Percentiles rank a stretch among this genome's conserved stretches.
phyloP scores from a whole-genome alignment of 2,329 filamentous ascomycete genomes.

The Alternaria angustiovoidea region DNA sequence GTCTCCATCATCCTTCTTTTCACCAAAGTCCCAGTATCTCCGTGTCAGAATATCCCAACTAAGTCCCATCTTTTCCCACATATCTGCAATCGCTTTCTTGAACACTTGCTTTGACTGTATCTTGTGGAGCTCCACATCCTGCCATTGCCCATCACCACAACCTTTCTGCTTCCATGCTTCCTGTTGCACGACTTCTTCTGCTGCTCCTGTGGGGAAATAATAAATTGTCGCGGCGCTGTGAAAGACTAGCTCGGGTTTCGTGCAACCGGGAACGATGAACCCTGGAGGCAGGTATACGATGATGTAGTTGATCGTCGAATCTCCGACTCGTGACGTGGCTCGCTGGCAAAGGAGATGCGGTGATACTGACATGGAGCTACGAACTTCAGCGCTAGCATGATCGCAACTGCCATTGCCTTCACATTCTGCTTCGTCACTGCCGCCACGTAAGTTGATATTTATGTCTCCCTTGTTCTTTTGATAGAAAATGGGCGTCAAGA shows the following conservation, averaged over 20 bases:
- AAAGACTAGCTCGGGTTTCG: constrained; percentile 12
- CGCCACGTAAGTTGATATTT: not conserved
- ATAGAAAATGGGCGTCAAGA: not conserved
- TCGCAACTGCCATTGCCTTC: not conserved
- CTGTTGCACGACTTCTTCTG: not conserved
- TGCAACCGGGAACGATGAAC: constrained; percentile 12
- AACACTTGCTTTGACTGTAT: constrained; percentile 19
- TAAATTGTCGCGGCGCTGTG: constrained; percentile 2
- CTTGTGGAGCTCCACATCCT: constrained; percentile 10
- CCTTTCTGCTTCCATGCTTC: constrained; percentile 1
- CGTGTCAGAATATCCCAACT: not conserved
- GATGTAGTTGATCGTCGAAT: not conserved
- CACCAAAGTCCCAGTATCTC: constrained; percentile 13
- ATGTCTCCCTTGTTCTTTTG: not conserved
- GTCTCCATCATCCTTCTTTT: constrained; percentile 9
- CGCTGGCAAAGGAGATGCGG: not conserved
- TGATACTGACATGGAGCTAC: not conserved
- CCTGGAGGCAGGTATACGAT: constrained; percentile 16
- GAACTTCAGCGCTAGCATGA: not conserved
- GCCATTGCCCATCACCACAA: not conserved
- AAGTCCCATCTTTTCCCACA: constrained; percentile 4
- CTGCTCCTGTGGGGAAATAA: constrained; percentile 1
- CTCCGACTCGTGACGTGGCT: not conserved
- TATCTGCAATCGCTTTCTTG: constrained; percentile 17
- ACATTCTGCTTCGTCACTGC: not conserved